These are phyloP conservation scores for Cercospora beticola DNA, from an alignment of 2,329 filamentous ascomycete species.

Conservation along the genomic window DNA sequence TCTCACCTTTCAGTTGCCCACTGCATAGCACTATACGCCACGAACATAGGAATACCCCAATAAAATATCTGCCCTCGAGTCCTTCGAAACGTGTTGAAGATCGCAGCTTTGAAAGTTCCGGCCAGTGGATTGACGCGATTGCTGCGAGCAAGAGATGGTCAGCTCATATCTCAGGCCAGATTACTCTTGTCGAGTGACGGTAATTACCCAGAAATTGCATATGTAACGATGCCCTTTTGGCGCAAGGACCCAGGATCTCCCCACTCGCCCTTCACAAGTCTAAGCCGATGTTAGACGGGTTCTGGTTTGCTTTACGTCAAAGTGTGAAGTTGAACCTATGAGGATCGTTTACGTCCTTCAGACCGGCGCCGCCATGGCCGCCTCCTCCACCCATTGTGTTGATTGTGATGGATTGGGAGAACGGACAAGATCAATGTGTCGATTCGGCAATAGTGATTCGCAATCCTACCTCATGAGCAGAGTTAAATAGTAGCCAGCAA, in stretches of 20 bases:
- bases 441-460: neutral
- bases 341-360: constrained; percentile 8
- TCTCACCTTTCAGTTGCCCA: constrained; percentile 85
- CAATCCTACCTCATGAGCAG: neutral
- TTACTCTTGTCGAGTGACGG: neutral
- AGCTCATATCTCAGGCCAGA: neutral
- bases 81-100: constrained; percentile 95
- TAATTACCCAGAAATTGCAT: constrained; percentile 61
- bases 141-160: constrained; percentile 33
- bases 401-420: neutral
- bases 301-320: neutral
- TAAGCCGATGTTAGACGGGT: neutral
- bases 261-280: constrained; percentile 20
- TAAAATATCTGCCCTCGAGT: constrained; percentile 84
- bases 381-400: neutral
- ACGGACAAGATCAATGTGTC: neutral
- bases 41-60: constrained; percentile 74
- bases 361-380: neutral
- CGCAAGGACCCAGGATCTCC: constrained; percentile 38
- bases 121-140: constrained; percentile 89
- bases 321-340: neutral
- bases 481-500: neutral
- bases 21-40: constrained; percentile 78
- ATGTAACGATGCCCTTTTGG: constrained; percentile 64
- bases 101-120: constrained; percentile 70